These are phyloP conservation scores for Escovopsis sp. DNA, from an alignment of 2,329 filamentous ascomycete species.

Conservation along the genomic window DNA sequence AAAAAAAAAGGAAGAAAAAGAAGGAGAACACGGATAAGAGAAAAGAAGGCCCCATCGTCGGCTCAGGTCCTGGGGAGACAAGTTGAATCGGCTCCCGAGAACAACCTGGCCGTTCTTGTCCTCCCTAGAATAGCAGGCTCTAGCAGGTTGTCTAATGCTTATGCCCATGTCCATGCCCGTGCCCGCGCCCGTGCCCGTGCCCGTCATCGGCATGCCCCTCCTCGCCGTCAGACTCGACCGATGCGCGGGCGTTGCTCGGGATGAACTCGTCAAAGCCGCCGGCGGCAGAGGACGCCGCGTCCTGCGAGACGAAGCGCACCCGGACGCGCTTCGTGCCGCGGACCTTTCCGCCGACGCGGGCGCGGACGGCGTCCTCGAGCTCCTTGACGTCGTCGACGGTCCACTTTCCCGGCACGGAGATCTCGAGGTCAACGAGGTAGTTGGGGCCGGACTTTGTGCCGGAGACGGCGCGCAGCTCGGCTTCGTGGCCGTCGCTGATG, in stretches of 20 bases:
- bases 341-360: slow-evolving; percentile 59
- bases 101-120: too few relatives aligned
- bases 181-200: not conserved
- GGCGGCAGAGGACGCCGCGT: slow-evolving; percentile 14
- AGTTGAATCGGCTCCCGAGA: too few relatives aligned
- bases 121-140: too few relatives aligned
- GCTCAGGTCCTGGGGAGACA: too few relatives aligned
- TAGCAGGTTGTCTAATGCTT: slow-evolving; percentile 15
- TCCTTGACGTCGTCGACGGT: slow-evolving; percentile 54
- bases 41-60: too few relatives aligned
- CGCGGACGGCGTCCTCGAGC: slow-evolving; percentile 61
- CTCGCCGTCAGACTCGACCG: slow-evolving; percentile 29
- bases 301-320: slow-evolving; percentile 66
- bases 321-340: slow-evolving; percentile 72
- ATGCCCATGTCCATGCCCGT: slow-evolving; percentile 3
- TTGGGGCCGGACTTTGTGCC: slow-evolving; percentile 95
- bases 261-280: slow-evolving; percentile 67
- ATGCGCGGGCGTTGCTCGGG: slow-evolving; percentile 46
- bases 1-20: too few relatives aligned
- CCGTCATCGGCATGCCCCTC: slow-evolving; percentile 18
- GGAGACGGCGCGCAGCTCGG: slow-evolving; percentile 64
- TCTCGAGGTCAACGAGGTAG: slow-evolving; percentile 79
- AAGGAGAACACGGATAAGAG: too few relatives aligned
- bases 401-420: slow-evolving; percentile 66
- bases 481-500: slow-evolving; percentile 37